Percentiles rank a stretch among this genome's conserved stretches.
Conservation (phyloP, 805 yeast species). For the Sugiyamaella boreocaroliniensis region DNA sequence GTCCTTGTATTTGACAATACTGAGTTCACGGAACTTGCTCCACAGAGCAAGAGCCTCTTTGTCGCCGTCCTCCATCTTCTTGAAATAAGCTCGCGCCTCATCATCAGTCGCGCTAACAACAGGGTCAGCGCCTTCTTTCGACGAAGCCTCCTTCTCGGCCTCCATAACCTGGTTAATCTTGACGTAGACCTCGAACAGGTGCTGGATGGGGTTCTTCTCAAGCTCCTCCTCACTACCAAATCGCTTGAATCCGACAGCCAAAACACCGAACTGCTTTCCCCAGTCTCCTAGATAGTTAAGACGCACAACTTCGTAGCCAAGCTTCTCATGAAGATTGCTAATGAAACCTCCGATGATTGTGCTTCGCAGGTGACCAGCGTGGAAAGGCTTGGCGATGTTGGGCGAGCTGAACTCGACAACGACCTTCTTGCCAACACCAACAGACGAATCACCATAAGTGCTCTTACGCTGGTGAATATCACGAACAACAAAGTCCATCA, state of each 20-base stretch:
- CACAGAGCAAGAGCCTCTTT: constrained; percentile 68
- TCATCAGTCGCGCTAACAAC: constrained; percentile 48
- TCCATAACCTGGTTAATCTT: constrained; percentile 70
- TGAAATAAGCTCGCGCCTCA: constrained; percentile 81
- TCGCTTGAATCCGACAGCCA: constrained; percentile 85
- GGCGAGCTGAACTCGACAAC: constrained; percentile 94
- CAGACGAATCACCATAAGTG: constrained; percentile 66
- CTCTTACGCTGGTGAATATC: constrained; percentile 55
- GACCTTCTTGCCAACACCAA: constrained; percentile 65
- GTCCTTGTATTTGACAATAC: constrained; percentile 75
- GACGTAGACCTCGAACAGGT: constrained; percentile 91
- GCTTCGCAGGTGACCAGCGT: constrained; percentile 97
- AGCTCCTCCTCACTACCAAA: constrained; percentile 77
- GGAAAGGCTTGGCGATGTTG: constrained; percentile 98
- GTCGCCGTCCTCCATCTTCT: constrained; percentile 90
- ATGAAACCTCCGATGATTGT: constrained; percentile 97
- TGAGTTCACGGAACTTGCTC: constrained; percentile 83
- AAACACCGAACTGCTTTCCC: constrained; percentile 97
- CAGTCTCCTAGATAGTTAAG: constrained; percentile 97
- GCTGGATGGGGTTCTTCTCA: constrained; percentile 78
- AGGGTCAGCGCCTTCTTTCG: constrained; percentile 24
- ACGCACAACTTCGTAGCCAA: constrained; percentile 89
- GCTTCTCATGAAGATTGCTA: constrained; percentile 78
- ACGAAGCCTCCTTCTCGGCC: constrained; percentile 49
- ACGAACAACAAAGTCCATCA: constrained; percentile 62